Base-by-base conservation (phyloP, 1,139 yeast genomes). In the Torulaspora pretoriensis region DNA sequence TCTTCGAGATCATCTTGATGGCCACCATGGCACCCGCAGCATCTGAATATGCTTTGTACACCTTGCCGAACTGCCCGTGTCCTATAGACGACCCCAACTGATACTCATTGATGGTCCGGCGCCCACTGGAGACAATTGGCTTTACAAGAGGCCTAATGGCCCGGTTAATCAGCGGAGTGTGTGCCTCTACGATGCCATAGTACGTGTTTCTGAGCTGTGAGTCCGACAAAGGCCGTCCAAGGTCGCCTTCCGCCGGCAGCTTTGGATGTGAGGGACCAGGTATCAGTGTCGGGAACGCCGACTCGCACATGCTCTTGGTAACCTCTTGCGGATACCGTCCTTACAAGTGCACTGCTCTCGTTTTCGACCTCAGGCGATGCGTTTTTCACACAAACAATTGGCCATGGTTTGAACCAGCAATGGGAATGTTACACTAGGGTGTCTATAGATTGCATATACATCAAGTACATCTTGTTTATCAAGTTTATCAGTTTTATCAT, bases 51-150 rank as follows among this genome's bases (percentile, higher is more conserved):
- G 60, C 62, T 42, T 55, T 55, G 50, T 68, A 70, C 10, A 72
- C 75, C 46, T 69, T 68, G 8, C 74, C 74, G 52, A 65, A 71
- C 10, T 72, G 72, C 12, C 75, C 75, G 46, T 60, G 69, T 2
- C 75, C 75, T 22, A 69, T 43, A 12, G 49, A 46, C n/a, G 50
- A 47, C 1, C 46, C 55, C 13, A 62, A 30, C 13, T 47, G 46
- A 40, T 55, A 61, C 24, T 50, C 51, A 27, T 60, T 57, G 16
- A 52, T 42, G 24, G 45, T 32, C 14, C 43, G 45, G 19, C 32
- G 29, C 24, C 30, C 29, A 31, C 38, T 39, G 8, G 14, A 38
- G n/a, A 38, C 38, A 16, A 51, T 51, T 22, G 19, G 37, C n/a
- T 40, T 38, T 9, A 43, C 47, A 27, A 25, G 46, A 12, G 50